phyloP scores from a whole-genome alignment of 2,329 filamentous ascomycete genomes.

The Fonsecaea pugnacius region DNA sequence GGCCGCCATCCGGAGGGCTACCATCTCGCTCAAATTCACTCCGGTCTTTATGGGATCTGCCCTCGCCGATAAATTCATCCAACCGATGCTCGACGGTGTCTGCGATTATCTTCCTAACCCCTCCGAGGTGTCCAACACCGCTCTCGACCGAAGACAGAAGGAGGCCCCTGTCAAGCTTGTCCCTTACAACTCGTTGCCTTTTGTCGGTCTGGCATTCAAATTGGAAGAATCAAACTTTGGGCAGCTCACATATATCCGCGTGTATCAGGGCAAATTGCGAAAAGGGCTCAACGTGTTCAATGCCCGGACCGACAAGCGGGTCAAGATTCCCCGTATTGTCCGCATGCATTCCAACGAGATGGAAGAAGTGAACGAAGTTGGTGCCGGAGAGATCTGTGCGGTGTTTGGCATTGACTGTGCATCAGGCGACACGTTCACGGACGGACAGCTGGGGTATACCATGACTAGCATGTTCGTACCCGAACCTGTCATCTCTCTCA shows the following conservation, averaged over 20 bases:
- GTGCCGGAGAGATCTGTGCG: slow-evolving; percentile 96
- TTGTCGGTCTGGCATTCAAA: slow-evolving; percentile 97
- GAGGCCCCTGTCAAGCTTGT: slow-evolving; percentile 85
- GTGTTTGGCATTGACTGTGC: slow-evolving; percentile 98
- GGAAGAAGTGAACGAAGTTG: slow-evolving; percentile 92
- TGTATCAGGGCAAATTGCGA: slow-evolving; percentile 89
- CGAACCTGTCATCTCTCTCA: slow-evolving; percentile 96
- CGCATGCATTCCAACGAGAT: slow-evolving; percentile 99
- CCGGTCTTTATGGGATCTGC: slow-evolving; percentile 97
- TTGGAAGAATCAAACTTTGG: slow-evolving; percentile 98
- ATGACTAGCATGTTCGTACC: slow-evolving; percentile 98
- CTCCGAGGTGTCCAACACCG: slow-evolving; percentile 82
- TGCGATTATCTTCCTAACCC: slow-evolving; percentile 96
- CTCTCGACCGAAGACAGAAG: slow-evolving; percentile 77
- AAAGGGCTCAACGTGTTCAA: slow-evolving; percentile 94
- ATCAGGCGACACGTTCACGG: slow-evolving; percentile 97
- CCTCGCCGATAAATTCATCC: slow-evolving; percentile 89
- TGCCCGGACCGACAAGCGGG: slow-evolving; percentile 90
- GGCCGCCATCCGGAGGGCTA: slow-evolving; percentile 86
- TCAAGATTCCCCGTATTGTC: slow-evolving; percentile 95
- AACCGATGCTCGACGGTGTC: slow-evolving; percentile 95
- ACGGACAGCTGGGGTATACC: slow-evolving; percentile 86
- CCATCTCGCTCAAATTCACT: slow-evolving; percentile 86
- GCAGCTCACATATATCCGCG: slow-evolving; percentile 96
- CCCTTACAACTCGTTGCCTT: slow-evolving; percentile 90